A percentile compares a stretch with the other conserved stretches of the same genome.
Conservation (phyloP, 352 stramenopile genomes). For the Thalassiosira hispida region DNA sequence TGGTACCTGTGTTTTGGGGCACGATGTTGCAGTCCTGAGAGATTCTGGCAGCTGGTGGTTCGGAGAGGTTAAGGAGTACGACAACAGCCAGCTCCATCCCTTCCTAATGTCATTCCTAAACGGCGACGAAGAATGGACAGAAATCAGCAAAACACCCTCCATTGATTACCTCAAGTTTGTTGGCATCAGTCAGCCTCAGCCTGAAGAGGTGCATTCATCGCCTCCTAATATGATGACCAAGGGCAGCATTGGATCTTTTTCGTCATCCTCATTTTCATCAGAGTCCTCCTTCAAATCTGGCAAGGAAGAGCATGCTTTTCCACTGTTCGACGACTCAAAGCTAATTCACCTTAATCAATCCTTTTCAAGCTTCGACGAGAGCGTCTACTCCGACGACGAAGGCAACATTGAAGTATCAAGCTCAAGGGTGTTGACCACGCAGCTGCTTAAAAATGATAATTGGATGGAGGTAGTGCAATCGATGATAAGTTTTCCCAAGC, state of each 20-base stretch:
- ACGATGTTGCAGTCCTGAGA: conserved; percentile 22
- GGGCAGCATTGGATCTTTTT: conserved; percentile 36
- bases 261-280: conserved; percentile 35
- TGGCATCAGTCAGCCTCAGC: conserved; percentile 5
- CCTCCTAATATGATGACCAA: background rate
- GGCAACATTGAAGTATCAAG: conserved; percentile 13
- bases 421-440: background rate
- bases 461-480: no score
- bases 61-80: conserved; percentile 36
- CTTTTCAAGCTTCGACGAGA: conserved; percentile 10
- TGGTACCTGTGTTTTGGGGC: conserved; percentile 17
- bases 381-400: conserved; percentile 17
- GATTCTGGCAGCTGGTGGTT: conserved; percentile 7
- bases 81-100: conserved; percentile 6
- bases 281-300: background rate
- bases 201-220: background rate
- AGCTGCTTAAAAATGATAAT: no score
- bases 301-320: conserved; percentile 13
- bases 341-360: conserved; percentile 18
- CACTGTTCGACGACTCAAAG: conserved; percentile 33
- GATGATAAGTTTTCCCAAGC: no score
- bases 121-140: conserved; percentile 27
- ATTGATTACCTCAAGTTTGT: conserved; percentile 35
- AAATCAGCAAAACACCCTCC: conserved; percentile 7
- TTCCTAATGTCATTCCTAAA: conserved; percentile 34